Conservation (phyloP, 768 basidiomycete species). For the Mycena crocata region DNA sequence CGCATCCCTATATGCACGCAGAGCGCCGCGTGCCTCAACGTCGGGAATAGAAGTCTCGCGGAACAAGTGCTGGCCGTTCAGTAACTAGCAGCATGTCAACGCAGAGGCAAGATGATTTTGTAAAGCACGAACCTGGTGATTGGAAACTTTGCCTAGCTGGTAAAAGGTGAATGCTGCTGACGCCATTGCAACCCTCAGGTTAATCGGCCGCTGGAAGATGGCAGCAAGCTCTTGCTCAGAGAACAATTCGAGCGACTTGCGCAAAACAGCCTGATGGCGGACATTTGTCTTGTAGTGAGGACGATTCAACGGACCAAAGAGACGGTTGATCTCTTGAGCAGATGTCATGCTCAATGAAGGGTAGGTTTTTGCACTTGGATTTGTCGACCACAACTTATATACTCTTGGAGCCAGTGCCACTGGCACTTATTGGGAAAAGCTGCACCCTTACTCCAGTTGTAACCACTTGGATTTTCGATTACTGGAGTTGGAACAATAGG, state of each 20-base stretch:
- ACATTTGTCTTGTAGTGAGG: neutral
- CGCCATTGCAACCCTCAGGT: slow-evolving; percentile 1
- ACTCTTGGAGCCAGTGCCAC: too few relatives aligned
- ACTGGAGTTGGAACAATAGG: too few relatives aligned
- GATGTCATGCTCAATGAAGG: neutral
- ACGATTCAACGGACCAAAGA: neutral
- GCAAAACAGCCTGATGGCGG: slow-evolving; percentile 1
- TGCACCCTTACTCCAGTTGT: too few relatives aligned
- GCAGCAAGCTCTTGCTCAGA: neutral
- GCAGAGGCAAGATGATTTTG: neutral
- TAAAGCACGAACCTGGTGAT: neutral
- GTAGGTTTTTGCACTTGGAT: neutral
- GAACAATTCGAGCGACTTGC: slow-evolving; percentile 9
- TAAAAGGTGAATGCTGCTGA: neutral
- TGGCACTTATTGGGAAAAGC: too few relatives aligned
- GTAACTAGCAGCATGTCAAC: neutral
- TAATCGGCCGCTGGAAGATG: neutral
- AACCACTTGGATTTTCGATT: too few relatives aligned
- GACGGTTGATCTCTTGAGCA: neutral
- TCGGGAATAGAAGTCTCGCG: neutral
- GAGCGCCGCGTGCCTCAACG: neutral
- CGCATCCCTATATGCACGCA: neutral
- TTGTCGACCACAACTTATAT: neutral
- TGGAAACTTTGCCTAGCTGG: slow-evolving; percentile 3
- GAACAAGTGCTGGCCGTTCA: neutral